Conservation (phyloP, 2,329 filamentous ascomycete genomes). For the Biscogniauxia sp. region DNA sequence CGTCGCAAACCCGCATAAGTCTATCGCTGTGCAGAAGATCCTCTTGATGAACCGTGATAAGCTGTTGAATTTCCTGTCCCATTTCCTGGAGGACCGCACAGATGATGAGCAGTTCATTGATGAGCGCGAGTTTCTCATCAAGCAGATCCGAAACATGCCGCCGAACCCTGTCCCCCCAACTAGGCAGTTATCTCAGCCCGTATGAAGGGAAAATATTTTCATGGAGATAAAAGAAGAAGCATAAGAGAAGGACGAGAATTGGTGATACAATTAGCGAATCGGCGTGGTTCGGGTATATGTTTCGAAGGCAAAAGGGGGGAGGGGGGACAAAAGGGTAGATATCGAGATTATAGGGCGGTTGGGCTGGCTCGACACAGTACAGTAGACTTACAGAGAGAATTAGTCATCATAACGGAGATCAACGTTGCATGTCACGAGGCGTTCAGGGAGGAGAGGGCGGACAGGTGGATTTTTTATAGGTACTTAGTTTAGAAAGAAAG, state of each 20-base stretch:
- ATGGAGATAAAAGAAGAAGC: not conserved
- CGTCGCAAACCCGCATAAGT: conserved; percentile 97
- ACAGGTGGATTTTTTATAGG: not conserved
- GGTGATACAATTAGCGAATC: not conserved
- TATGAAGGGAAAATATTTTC: conserved; percentile 14
- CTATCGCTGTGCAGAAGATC: conserved; percentile 91
- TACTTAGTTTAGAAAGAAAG: not conserved
- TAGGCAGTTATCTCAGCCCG: conserved; percentile 34
- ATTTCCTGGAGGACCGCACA: conserved; percentile 89
- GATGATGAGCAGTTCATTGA: conserved; percentile 99
- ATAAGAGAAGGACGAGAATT: not conserved
- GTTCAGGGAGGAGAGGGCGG: not conserved
- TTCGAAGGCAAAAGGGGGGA: not conserved
- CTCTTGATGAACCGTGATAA: conserved; percentile 94
- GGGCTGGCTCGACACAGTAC: not conserved
- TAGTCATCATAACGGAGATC: not conserved
- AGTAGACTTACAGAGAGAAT: not conserved
- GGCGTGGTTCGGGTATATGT: not conserved
- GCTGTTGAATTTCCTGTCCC: conserved; percentile 81
- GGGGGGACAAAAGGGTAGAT: not conserved
- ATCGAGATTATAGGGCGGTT: not conserved
- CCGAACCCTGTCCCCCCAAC: conserved; percentile 53
- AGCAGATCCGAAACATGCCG: conserved; percentile 78
- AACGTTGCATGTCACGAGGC: not conserved
- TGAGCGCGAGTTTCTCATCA: conserved; percentile 94